A percentile compares a stretch with the other conserved stretches of the same genome.
phyloP scores from a whole-genome alignment of 1,284 basidiomycete species.

The Takashimella koratensis region DNA sequence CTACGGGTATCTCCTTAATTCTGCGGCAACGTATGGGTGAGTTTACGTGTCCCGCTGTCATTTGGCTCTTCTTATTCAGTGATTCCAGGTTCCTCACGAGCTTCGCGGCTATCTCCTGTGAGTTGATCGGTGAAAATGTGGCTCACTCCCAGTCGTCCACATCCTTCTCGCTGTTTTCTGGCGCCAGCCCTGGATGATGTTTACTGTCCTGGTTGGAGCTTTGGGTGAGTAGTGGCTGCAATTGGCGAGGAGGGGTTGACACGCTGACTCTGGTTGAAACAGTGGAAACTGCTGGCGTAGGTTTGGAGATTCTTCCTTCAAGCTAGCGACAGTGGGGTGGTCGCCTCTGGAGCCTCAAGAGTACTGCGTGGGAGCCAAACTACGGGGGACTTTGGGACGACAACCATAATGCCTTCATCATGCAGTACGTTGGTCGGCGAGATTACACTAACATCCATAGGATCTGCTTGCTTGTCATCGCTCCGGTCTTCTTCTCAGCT shows the following conservation, averaged over 20 bases:
- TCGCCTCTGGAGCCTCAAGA: slow-evolving; percentile 13
- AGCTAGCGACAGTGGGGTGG: slow-evolving; percentile 18
- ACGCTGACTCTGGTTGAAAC: too few relatives aligned
- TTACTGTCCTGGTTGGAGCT: slow-evolving; percentile 28
- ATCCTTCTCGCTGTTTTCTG: slow-evolving; percentile 23
- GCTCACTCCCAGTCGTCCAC: slow-evolving; percentile 20
- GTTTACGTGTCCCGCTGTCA: too few relatives aligned
- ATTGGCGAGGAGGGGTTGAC: too few relatives aligned
- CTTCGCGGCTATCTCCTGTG: too few relatives aligned
- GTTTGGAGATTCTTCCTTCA: not conserved
- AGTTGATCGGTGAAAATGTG: too few relatives aligned
- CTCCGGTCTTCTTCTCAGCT: slow-evolving; percentile 37
- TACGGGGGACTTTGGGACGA: slow-evolving; percentile 17
- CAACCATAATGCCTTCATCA: slow-evolving; percentile 18
- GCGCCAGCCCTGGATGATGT: slow-evolving; percentile 32
- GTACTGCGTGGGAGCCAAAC: slow-evolving; percentile 14
- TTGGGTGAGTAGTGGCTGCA: slow-evolving; percentile 22
- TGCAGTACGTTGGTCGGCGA: slow-evolving; percentile 25
- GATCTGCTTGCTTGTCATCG: slow-evolving; percentile 31
- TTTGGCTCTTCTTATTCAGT: too few relatives aligned
- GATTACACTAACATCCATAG: too few relatives aligned
- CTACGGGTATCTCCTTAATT: slow-evolving; percentile 34
- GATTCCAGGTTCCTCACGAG: too few relatives aligned
- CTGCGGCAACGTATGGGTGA: too few relatives aligned
- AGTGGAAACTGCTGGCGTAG: not conserved